Conservation (phyloP, 2,329 filamentous ascomycete genomes). For the Colletotrichum sp. region DNA sequence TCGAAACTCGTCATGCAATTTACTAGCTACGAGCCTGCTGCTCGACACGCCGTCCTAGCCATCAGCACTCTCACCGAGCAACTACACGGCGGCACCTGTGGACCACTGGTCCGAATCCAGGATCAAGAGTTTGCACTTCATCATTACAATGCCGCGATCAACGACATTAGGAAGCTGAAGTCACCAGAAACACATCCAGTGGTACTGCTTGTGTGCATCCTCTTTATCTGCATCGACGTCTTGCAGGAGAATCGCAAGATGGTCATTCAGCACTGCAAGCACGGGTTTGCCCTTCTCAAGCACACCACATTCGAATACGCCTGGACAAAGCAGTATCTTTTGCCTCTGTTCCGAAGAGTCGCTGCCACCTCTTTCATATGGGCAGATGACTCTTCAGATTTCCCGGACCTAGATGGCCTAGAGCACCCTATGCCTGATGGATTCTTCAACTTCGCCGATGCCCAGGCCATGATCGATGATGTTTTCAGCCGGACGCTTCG, state of each 20-base stretch:
- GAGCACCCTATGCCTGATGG: not conserved
- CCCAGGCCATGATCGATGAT: not conserved
- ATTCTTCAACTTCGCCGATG: not conserved
- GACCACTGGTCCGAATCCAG: not conserved
- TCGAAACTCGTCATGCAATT: constrained; percentile 48
- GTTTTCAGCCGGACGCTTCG: not conserved
- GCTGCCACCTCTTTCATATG: not conserved
- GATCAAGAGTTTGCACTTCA: not conserved
- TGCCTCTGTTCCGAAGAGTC: not conserved
- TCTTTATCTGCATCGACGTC: constrained; percentile 7
- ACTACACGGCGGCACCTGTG: not conserved
- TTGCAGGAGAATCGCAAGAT: not conserved
- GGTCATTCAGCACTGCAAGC: not conserved
- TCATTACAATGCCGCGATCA: constrained; percentile 21
- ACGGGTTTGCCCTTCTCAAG: not conserved
- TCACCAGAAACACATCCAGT: not conserved
- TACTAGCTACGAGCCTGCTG: constrained; percentile 46
- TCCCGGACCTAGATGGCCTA: constrained; percentile 11
- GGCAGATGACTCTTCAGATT: not conserved
- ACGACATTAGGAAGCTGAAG: not conserved
- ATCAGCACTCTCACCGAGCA: constrained; percentile 51
- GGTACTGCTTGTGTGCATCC: constrained; percentile 5
- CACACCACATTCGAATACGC: not conserved
- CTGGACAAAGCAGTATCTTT: not conserved
- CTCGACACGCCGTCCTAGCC: constrained; percentile 53